Evolutionary conservation across 2,329 filamentous ascomycete species (phyloP), one percentile per base, ranked within the genome.

Genomic region (Cladosporium halotolerans): DNA sequence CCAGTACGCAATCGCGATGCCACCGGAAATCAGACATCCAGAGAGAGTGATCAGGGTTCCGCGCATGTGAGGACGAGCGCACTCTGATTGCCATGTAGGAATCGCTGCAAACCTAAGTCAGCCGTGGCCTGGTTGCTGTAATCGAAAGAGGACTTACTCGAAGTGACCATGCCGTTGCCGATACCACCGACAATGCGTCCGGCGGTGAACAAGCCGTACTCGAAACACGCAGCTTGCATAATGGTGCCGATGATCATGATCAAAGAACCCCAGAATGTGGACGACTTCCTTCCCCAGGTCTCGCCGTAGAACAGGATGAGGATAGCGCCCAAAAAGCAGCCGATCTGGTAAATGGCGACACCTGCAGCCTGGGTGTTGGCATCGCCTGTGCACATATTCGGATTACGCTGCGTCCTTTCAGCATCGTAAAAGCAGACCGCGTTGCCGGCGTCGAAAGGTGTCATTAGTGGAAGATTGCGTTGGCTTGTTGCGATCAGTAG

Each of bases 131-230:
- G 5, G 7, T 28, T 4, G 23, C 23, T 28, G 23, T 28, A 28
- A 4, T 7, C 23, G 23, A 7, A 28, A 28, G 23, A 28, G 23
- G 2, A 39, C 36, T 16, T 14, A 39, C 36, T 77, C 0, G 73
- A 74, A 1, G 74, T 76, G 56, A 76, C 76, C 63, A 77, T 67
- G 19, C 75, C 62, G 31, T 76, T 76, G n/a, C 76, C 77, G 49
- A 77, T 67, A 40, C 77, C 76, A n/a, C 74, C 73, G 10, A 79
- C 64, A n/a, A 79, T 60, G 53, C 76, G 73, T 8, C 75, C 76
- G 33, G 76, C 67, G 38, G 79, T 73, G 46, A 79, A 66, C 3
- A 36, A 10, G 14, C 72, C 62, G 5, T 78, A 66, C 2, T 61
- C 45, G 57, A 73, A 78, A 7, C 76, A 66, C 11, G 73, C 70